A percentile compares a stretch with the other conserved stretches of the same genome.
Evolutionary conservation across 2,329 filamentous ascomycete genomes (phyloP).

Genomic region (Orbilia quercus): DNA sequence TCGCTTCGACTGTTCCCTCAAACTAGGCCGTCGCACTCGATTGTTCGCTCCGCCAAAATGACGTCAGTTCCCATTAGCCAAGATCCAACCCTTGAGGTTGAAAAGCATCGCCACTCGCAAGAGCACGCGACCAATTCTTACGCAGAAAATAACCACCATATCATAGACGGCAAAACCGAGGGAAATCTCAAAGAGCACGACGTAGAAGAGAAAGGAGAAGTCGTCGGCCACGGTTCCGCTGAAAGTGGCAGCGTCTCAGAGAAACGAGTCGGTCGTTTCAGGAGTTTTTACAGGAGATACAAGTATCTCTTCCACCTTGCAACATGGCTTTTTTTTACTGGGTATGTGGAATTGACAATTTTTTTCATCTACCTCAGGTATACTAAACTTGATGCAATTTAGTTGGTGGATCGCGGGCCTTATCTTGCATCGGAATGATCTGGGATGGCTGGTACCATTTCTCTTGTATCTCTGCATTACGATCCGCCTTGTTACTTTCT

Average conservation of each 20-base stretch:
- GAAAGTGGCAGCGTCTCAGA: conserved; percentile 44
- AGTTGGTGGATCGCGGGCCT: conserved; percentile 82
- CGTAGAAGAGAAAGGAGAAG: conserved; percentile 38
- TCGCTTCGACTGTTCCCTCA: no score
- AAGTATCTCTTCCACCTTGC: conserved; percentile 41
- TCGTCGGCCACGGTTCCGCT: conserved; percentile 40
- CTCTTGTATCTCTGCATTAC: conserved; percentile 80
- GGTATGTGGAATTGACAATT: conserved; percentile 63
- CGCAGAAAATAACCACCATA: conserved; percentile 10
- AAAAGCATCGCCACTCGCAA: conserved; percentile 13
- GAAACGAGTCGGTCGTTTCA: conserved; percentile 18
- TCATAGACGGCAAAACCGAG: conserved; percentile 22
- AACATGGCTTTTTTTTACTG: conserved; percentile 66
- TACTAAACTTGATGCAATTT: conserved; percentile 19
- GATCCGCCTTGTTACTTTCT: conserved; percentile 78
- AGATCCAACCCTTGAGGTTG: conserved; percentile 31
- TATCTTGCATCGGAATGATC: conserved; percentile 76
- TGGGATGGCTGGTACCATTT: conserved; percentile 86
- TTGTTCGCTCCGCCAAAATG: conserved; percentile 7
- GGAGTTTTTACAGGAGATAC: conserved; percentile 34
- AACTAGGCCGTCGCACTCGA: background rate
- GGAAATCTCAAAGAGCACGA: conserved; percentile 30
- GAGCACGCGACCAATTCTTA: conserved; percentile 2
- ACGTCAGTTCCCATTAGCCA: conserved; percentile 9
- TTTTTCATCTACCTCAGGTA: conserved; percentile 38